A percentile compares a stretch with the other conserved stretches of the same genome.
Evolutionary conservation across 345 rosid species (phyloP).

Genomic region (Brassica juncea): DNA sequence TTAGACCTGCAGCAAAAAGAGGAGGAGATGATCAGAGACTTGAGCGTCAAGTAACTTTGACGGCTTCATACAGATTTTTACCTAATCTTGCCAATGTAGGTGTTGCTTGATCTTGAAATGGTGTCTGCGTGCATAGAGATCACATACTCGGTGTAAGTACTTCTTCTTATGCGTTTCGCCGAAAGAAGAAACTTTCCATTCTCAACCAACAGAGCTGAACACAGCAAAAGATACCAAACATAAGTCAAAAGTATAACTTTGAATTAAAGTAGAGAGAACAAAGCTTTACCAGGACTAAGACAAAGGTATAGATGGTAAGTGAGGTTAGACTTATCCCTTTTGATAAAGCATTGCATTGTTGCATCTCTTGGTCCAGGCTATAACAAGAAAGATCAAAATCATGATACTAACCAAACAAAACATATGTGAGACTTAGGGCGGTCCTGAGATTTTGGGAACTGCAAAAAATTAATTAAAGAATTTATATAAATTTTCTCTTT

Average conservation of each 20-base stretch:
- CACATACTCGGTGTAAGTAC: conserved; percentile 88
- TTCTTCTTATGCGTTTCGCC: conserved; percentile 84
- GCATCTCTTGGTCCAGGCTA: conserved; percentile 94
- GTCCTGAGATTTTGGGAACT: not conserved
- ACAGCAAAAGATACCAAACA: not conserved
- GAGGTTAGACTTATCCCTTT: conserved; percentile 82
- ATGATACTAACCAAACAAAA: not conserved
- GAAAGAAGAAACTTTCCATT: conserved; percentile 95
- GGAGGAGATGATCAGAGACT: not conserved
- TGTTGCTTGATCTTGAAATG: conserved; percentile 82
- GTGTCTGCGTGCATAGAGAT: conserved; percentile 88
- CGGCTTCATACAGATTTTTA: conserved; percentile 15
- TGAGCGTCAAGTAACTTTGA: not conserved
- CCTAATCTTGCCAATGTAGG: conserved; percentile 91
- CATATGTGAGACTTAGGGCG: not conserved
- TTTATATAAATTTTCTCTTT: not conserved
- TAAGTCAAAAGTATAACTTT: not conserved
- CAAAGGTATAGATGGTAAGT: conserved; percentile 93
- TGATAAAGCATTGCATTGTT: conserved; percentile 86
- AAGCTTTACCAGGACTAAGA: conserved; percentile 74
- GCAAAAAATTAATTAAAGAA: not conserved
- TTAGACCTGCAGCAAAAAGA: conserved; percentile 65
- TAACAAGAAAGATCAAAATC: not conserved
- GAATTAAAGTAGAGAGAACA: not conserved
- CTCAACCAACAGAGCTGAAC: conserved; percentile 74